phyloP scores from a whole-genome alignment of 768 basidiomycete species.

The Russula vinacea region DNA sequence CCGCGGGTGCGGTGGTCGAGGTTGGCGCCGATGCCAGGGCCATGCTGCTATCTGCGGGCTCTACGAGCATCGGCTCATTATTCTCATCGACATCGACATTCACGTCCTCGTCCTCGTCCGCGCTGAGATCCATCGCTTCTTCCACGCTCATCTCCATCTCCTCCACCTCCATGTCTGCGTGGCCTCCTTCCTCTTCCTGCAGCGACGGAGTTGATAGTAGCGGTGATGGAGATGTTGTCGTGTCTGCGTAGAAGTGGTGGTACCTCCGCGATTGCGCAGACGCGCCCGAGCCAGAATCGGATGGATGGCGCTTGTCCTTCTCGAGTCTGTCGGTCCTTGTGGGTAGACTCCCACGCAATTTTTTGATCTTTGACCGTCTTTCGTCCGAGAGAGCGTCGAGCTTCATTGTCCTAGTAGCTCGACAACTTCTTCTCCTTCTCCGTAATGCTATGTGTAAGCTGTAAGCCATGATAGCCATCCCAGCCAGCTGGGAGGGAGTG shows the following conservation, averaged over 20 bases:
- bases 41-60: conserved; percentile 25
- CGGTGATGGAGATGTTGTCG: neutral
- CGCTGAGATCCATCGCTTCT: conserved; percentile 32
- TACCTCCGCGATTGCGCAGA: no score
- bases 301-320: conserved; percentile 38
- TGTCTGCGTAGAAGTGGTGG: no score
- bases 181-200: conserved; percentile 30
- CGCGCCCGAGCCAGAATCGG: no score
- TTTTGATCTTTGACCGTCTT: conserved; percentile 84
- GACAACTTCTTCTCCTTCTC: conserved; percentile 94
- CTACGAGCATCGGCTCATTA: conserved; percentile 1
- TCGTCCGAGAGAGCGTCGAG: conserved; percentile 81
- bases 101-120: no score
- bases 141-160: conserved; percentile 33
- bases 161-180: conserved; percentile 28
- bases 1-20: neutral
- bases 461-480: conserved; percentile 36
- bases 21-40: neutral
- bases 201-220: neutral
- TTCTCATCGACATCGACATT: conserved; percentile 26
- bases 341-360: conserved; percentile 90
- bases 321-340: conserved; percentile 73
- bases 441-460: conserved; percentile 85
- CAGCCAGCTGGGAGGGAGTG: neutral
- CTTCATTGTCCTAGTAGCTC: conserved; percentile 66